These are phyloP conservation scores for Suhomyces terraborum DNA, from an alignment of 1,139 yeast genomes.

Conservation along the genomic window DNA sequence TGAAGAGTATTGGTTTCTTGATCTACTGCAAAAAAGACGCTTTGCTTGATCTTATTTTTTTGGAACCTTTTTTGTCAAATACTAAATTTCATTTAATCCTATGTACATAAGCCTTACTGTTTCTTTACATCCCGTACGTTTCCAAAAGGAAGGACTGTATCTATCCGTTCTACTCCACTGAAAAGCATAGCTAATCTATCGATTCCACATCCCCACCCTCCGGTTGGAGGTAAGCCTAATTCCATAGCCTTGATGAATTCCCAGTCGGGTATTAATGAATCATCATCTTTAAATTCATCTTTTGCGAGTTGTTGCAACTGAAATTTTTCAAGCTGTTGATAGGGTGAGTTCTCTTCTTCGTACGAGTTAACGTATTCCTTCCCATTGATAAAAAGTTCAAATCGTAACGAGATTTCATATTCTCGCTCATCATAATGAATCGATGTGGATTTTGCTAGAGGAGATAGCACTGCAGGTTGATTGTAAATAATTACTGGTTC, in stretches of 20 bases:
- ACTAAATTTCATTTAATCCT: neutral
- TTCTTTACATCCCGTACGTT: conserved; percentile 67
- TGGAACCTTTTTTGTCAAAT: neutral
- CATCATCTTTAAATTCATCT: conserved; percentile 55
- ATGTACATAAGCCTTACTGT: conserved; percentile 36
- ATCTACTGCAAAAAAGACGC: neutral
- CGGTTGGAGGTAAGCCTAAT: conserved; percentile 96
- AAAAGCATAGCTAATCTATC: conserved; percentile 86
- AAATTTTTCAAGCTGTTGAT: conserved; percentile 63
- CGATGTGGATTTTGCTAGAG: conserved; percentile 71
- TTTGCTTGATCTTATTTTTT: conserved; percentile 1
- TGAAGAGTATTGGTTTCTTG: neutral
- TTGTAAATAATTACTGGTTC: conserved; percentile 75
- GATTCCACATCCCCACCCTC: conserved; percentile 96
- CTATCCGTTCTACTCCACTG: conserved; percentile 66
- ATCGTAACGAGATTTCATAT: conserved; percentile 61
- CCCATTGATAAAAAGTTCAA: conserved; percentile 81
- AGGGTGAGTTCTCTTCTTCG: conserved; percentile 93
- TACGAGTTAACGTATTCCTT: conserved; percentile 90
- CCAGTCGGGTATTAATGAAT: conserved; percentile 71
- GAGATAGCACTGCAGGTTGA: conserved; percentile 85
- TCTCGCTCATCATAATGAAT: conserved; percentile 26
- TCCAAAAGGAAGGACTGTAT: conserved; percentile 82
- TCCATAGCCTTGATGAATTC: conserved; percentile 75
- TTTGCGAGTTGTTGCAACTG: conserved; percentile 53